Percentiles rank a stretch among this genome's conserved stretches.
These are phyloP conservation scores for Xylaria sp. DNA, from an alignment of 2,329 filamentous ascomycete genomes.

Conservation along the genomic window DNA sequence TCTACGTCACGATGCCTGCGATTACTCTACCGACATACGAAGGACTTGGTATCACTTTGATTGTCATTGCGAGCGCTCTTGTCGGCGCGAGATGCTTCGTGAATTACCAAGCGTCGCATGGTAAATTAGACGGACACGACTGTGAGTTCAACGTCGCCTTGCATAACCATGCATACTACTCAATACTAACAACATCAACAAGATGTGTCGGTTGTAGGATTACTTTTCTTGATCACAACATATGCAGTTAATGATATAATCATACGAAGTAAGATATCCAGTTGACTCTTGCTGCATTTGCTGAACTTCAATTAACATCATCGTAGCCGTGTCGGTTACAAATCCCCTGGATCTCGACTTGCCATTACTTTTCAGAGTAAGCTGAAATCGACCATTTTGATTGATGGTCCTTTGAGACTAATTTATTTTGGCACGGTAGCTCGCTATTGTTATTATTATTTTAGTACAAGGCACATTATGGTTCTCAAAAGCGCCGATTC, in stretches of 20 bases:
- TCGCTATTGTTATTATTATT: conserved; percentile 15
- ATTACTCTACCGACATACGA: conserved; percentile 13
- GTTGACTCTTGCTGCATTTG: not conserved
- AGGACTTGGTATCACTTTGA: conserved; percentile 10
- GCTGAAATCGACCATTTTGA: not conserved
- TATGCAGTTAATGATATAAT: conserved; percentile 16
- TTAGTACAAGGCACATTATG: conserved; percentile 17
- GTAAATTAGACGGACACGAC: conserved; percentile 6
- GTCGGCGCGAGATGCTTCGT: conserved; percentile 13
- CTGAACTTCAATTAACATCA: not conserved
- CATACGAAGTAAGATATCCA: conserved; percentile 10
- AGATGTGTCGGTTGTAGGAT: conserved; percentile 11
- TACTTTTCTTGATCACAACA: conserved; percentile 9
- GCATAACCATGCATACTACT: not conserved
- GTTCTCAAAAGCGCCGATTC: conserved; percentile 22
- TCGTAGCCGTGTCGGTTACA: conserved; percentile 7
- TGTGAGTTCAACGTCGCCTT: conserved; percentile 6
- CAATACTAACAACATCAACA: not conserved
- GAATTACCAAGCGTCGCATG: conserved; percentile 13
- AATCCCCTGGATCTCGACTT: not conserved
- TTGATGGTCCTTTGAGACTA: not conserved
- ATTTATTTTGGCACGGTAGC: not conserved
- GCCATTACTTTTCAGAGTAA: conserved; percentile 13
- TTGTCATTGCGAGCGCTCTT: conserved; percentile 12
- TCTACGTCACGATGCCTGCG: conserved; percentile 9